phyloP scores from a whole-genome alignment of 2,329 filamentous ascomycete genomes.

The Beauveria varroae region DNA sequence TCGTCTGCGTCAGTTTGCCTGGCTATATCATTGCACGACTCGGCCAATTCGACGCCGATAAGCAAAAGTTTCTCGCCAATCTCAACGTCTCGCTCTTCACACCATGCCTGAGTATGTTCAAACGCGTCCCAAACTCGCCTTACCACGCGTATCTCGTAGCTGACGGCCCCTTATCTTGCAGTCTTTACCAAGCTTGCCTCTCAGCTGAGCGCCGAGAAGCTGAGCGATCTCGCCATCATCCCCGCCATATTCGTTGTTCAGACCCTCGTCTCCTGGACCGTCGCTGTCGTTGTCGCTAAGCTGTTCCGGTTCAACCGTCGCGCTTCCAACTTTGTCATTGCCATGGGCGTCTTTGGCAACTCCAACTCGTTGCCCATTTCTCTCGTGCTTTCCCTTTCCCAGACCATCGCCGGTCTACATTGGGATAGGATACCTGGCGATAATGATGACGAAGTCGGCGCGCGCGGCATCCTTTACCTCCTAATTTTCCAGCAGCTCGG shows the following conservation, averaged over 20 bases:
- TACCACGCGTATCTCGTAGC: background rate
- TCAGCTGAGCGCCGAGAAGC: conserved; percentile 84
- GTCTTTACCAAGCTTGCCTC: conserved; percentile 97
- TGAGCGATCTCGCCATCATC: conserved; percentile 85
- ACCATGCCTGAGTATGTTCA: conserved; percentile 76
- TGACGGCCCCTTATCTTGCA: conserved; percentile 26
- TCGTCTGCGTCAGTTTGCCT: conserved; percentile 88
- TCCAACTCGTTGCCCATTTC: conserved; percentile 97
- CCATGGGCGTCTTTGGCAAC: conserved; percentile 97
- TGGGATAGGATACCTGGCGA: conserved; percentile 85
- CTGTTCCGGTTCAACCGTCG: conserved; percentile 76
- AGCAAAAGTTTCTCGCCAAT: conserved; percentile 95
- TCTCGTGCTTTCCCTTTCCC: conserved; percentile 84
- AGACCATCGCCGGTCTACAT: conserved; percentile 85
- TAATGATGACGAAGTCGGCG: conserved; percentile 90
- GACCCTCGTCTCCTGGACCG: conserved; percentile 76
- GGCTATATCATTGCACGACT: conserved; percentile 86
- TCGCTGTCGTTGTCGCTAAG: conserved; percentile 63
- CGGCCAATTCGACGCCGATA: conserved; percentile 90
- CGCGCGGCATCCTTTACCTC: conserved; percentile 88
- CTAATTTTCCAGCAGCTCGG: conserved; percentile 97
- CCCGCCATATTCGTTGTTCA: conserved; percentile 90
- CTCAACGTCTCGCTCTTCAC: conserved; percentile 96
- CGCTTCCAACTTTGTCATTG: conserved; percentile 87
- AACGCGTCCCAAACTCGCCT: background rate